phyloP scores from a whole-genome alignment of 306 rosid genomes.

The Malus asiatica region DNA sequence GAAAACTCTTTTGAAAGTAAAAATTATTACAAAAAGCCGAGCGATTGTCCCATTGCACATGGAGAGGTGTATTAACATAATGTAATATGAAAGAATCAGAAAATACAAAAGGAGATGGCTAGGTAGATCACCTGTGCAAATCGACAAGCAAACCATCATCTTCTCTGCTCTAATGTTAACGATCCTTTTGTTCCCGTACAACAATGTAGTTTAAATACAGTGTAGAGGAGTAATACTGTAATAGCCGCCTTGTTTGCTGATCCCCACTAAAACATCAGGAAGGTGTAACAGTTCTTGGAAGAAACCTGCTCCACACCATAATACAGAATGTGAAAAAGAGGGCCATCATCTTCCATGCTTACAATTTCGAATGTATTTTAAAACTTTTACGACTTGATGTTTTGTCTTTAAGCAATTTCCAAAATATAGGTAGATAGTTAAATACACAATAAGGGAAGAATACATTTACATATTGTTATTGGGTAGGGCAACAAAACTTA shows the following conservation, averaged over 20 bases:
- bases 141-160: not conserved
- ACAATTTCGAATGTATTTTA: too few relatives aligned
- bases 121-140: not conserved
- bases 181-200: not conserved
- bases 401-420: too few relatives aligned
- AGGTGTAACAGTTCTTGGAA: not conserved
- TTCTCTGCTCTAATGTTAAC: not conserved
- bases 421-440: too few relatives aligned
- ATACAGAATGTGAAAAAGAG: not conserved
- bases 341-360: not conserved
- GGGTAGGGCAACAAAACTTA: too few relatives aligned
- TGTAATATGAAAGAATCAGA: not conserved
- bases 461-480: too few relatives aligned
- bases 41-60: not conserved
- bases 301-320: not conserved
- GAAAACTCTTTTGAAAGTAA: not conserved
- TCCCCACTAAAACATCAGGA: not conserved
- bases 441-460: too few relatives aligned
- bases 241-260: not conserved
- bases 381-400: too few relatives aligned
- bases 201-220: not conserved
- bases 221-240: too few relatives aligned
- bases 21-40: too few relatives aligned
- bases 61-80: not conserved
- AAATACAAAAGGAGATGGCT: not conserved